A percentile compares a stretch with the other conserved stretches of the same genome.
Evolutionary conservation across 495 filamentous ascomycete species (phyloP).

Genomic region (Chaetomium tenue): DNA sequence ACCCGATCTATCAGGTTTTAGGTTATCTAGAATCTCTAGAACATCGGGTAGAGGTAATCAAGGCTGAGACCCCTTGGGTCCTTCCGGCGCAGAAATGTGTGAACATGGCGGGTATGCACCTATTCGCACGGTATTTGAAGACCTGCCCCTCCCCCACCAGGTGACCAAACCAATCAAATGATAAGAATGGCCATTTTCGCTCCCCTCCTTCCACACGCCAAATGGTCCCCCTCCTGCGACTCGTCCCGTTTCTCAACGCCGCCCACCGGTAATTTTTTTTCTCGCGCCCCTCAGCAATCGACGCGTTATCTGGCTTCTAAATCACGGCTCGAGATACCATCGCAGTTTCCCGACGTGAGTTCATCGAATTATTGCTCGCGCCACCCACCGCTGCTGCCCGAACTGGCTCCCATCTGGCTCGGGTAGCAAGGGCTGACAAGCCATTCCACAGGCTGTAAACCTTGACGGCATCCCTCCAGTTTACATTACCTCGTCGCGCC

Average conservation of each 20-base stretch:
- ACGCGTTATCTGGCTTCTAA: slow-evolving; percentile 14
- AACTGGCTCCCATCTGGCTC: slow-evolving; percentile 16
- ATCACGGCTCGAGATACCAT: neutral
- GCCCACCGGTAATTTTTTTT: slow-evolving; percentile 16
- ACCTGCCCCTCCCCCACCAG: slow-evolving; percentile 27
- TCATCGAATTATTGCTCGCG: neutral
- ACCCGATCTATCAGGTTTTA: no score
- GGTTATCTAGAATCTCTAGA: no score
- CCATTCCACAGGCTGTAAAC: neutral
- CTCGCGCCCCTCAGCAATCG: slow-evolving; percentile 9
- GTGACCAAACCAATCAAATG: slow-evolving; percentile 22
- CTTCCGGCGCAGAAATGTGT: neutral
- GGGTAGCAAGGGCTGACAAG: slow-evolving; percentile 22
- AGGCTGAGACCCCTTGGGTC: neutral
- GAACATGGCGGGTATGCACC: neutral
- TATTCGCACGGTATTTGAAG: neutral
- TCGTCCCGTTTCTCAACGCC: slow-evolving; percentile 9
- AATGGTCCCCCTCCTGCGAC: slow-evolving; percentile 20
- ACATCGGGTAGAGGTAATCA: neutral
- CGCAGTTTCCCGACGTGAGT: neutral
- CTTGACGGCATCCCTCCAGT: neutral
- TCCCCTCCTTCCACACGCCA: slow-evolving; percentile 23
- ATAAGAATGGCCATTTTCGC: slow-evolving; percentile 20
- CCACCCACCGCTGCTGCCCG: slow-evolving; percentile 13
- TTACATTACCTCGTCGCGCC: neutral